Conservation (phyloP, 208 protist species). For the Trypanosoma scelopori region DNA sequence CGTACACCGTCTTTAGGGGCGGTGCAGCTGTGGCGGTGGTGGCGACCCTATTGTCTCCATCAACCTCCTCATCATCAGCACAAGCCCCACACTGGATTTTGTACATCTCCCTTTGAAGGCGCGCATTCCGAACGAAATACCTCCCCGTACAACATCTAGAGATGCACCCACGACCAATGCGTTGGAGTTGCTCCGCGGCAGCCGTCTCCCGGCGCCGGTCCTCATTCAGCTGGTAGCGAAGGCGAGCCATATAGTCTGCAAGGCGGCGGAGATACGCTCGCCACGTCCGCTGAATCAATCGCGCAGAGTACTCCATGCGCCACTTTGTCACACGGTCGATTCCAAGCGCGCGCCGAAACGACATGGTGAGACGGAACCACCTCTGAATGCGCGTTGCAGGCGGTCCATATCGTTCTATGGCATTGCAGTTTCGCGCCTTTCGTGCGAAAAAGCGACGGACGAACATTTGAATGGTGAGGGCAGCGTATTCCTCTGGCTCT, state of each 20-base stretch:
- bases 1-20: neutral
- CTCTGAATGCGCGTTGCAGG: conserved; percentile 41
- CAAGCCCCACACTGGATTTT: neutral
- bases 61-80: no score
- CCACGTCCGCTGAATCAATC: conserved; percentile 65
- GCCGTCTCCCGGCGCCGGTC: conserved; percentile 4
- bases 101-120: conserved; percentile 7
- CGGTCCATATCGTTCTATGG: conserved; percentile 21
- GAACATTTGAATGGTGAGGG: conserved; percentile 61
- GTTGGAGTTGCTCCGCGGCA: conserved; percentile 24
- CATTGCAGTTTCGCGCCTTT: neutral
- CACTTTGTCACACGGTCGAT: conserved; percentile 42
- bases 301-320: conserved; percentile 35
- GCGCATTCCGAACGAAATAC: neutral
- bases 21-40: neutral
- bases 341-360: conserved; percentile 37
- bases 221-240: conserved; percentile 34
- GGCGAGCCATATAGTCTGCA: conserved; percentile 37
- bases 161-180: conserved; percentile 32
- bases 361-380: conserved; percentile 46
- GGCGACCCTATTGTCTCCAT: neutral
- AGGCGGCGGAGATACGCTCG: conserved; percentile 50
- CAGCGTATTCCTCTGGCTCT: conserved; percentile 48
- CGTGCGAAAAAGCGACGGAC: conserved; percentile 40
- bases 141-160: conserved; percentile 16